Evolutionary conservation across 306 rosid genomes (phyloP).

Genomic region (Prunus padus): DNA sequence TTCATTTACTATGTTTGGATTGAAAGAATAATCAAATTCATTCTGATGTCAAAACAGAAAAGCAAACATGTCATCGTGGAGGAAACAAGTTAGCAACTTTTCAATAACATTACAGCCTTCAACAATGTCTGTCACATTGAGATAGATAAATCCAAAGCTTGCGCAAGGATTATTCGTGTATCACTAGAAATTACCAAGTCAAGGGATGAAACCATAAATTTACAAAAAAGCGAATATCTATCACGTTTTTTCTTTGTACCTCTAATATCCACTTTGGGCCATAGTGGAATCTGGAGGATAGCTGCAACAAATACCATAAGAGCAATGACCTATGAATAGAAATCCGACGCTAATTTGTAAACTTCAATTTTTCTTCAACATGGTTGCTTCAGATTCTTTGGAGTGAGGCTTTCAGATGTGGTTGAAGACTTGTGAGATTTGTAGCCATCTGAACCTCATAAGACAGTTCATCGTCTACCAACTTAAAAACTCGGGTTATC

Average conservation of each 20-base stretch:
- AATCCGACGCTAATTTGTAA: not conserved
- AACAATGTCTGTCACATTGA: not conserved
- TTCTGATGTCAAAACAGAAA: not conserved
- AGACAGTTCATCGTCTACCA: slow-evolving; percentile 54
- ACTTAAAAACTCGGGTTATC: slow-evolving; percentile 50
- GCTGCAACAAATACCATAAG: not conserved
- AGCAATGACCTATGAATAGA: not conserved
- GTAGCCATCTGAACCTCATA: slow-evolving; percentile 87
- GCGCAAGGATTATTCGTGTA: not conserved
- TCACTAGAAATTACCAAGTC: not conserved
- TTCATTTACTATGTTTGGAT: not conserved
- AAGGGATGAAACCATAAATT: not conserved
- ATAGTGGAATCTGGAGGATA: not conserved
- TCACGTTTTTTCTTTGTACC: not conserved
- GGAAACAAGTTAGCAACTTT: not conserved
- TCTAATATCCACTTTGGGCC: not conserved
- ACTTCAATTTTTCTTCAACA: not conserved
- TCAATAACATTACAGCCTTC: not conserved
- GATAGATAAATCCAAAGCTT: not conserved
- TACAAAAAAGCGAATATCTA: too few species aligned
- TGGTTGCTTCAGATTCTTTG: slow-evolving; percentile 43
- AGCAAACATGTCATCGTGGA: not conserved
- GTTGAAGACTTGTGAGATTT: slow-evolving; percentile 50
- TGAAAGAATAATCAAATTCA: not conserved
- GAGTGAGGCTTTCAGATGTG: slow-evolving; percentile 69